Evolutionary conservation across 2,329 filamentous ascomycete genomes (phyloP).

Genomic region (Eutypa lata): DNA sequence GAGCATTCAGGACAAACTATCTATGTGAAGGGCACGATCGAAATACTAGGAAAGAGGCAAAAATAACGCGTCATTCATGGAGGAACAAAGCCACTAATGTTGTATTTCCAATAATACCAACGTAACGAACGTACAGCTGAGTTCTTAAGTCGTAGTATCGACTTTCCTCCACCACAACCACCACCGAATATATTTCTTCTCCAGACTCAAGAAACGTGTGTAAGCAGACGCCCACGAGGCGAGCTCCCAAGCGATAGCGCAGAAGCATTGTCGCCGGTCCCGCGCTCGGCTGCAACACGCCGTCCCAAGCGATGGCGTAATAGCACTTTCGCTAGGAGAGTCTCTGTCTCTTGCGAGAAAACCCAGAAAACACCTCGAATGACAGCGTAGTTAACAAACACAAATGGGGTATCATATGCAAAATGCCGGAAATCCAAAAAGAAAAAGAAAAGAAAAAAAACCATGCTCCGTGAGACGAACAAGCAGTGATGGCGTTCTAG

Average conservation of each 20-base stretch:
- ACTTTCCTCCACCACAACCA: neutral
- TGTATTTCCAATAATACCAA: constrained; percentile 18
- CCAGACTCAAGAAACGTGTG: constrained; percentile 23
- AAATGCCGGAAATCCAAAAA: constrained; percentile 23
- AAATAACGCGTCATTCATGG: constrained; percentile 3
- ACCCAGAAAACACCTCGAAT: constrained; percentile 34
- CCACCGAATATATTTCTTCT: constrained; percentile 7
- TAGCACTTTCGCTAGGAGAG: constrained; percentile 43
- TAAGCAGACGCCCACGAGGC: constrained; percentile 32
- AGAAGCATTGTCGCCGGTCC: constrained; percentile 49
- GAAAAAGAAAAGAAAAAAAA: constrained; percentile 11
- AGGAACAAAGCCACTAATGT: constrained; percentile 10
- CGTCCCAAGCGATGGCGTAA: constrained; percentile 46
- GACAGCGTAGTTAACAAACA: constrained; percentile 51
- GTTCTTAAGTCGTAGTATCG: neutral
- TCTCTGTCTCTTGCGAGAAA: constrained; percentile 17
- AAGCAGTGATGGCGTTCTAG: constrained; percentile 35
- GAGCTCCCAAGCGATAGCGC: constrained; percentile 46
- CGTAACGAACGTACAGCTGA: constrained; percentile 19
- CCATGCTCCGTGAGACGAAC: constrained; percentile 15
- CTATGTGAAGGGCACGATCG: no score
- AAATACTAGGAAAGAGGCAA: no score
- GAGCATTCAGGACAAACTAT: no score
- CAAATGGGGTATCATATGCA: constrained; percentile 51
- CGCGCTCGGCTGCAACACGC: constrained; percentile 43